These are phyloP conservation scores for Phalaenopsis equestris DNA, from an alignment of 106 monocot genomes.

Conservation along the genomic window DNA sequence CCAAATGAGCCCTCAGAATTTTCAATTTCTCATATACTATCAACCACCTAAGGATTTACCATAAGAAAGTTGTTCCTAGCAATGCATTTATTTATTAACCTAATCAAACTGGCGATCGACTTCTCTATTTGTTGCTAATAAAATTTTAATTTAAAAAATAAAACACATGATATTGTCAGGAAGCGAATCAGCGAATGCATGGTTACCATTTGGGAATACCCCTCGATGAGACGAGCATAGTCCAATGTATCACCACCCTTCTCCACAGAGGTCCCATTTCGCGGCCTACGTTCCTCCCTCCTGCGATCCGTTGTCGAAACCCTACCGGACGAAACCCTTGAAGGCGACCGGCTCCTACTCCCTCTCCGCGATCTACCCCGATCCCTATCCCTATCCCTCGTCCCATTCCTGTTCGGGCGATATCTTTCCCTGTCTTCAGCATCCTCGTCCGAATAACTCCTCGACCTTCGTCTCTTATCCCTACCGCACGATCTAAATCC, in stretches of 20 bases:
- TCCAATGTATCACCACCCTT: slow-evolving; percentile 22
- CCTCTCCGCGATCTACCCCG: not conserved
- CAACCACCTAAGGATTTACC: no score
- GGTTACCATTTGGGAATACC: slow-evolving; percentile 61
- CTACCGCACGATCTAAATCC: not conserved
- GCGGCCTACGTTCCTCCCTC: slow-evolving; percentile 13
- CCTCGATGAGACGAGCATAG: slow-evolving; percentile 56
- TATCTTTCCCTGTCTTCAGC: slow-evolving; percentile 7
- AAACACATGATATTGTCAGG: not conserved
- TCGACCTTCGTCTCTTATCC: slow-evolving; percentile 6
- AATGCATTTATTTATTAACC: no score
- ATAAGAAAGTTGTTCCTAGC: no score
- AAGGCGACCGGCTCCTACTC: slow-evolving; percentile 15
- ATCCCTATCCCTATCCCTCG: slow-evolving; percentile 4
- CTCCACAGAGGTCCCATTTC: not conserved
- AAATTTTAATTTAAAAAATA: not conserved
- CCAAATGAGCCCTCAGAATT: no score
- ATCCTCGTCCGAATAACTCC: slow-evolving; percentile 9
- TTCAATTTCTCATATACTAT: no score
- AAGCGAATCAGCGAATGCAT: not conserved
- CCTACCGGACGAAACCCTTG: slow-evolving; percentile 4
- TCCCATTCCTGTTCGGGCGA: not conserved
- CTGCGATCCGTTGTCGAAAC: slow-evolving; percentile 7
- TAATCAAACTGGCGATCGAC: no score
- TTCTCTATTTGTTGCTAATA: no score